Evolutionary conservation across 2,329 filamentous ascomycete species (phyloP).

Genomic region (Whalleya microplaca): DNA sequence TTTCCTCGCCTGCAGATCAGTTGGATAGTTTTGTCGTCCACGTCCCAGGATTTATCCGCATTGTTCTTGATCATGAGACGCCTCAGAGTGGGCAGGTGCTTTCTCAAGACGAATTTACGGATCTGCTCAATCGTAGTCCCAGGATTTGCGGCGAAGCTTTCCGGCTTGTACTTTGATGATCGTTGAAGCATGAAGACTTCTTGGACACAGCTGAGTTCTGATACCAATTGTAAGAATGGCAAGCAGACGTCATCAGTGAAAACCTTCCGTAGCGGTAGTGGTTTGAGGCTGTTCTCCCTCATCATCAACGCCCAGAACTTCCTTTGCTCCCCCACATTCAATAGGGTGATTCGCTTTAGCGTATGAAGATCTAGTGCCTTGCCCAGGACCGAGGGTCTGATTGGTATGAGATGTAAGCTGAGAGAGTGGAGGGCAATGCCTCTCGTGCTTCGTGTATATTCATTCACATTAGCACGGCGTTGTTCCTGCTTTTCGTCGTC

Average conservation of each 20-base stretch:
- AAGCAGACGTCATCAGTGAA: constrained; percentile 66
- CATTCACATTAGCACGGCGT: constrained; percentile 42
- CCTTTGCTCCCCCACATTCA: constrained; percentile 66
- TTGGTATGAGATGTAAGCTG: constrained; percentile 61
- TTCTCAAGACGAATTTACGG: constrained; percentile 58
- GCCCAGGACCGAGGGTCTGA: constrained; percentile 60
- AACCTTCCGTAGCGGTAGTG: constrained; percentile 59
- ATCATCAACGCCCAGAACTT: constrained; percentile 62
- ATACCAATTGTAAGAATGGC: constrained; percentile 57
- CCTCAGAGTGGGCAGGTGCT: constrained; percentile 58
- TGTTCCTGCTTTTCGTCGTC: constrained; percentile 27
- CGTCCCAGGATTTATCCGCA: constrained; percentile 56
- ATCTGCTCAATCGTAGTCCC: constrained; percentile 61
- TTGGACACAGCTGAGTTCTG: constrained; percentile 56
- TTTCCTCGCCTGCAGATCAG: constrained; percentile 56
- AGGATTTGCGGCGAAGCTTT: constrained; percentile 56
- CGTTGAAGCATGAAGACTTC: constrained; percentile 65
- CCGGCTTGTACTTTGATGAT: constrained; percentile 52
- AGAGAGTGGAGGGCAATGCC: constrained; percentile 60
- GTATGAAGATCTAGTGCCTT: constrained; percentile 60
- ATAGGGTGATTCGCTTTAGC: constrained; percentile 61
- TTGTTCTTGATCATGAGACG: constrained; percentile 65
- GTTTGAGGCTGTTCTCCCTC: constrained; percentile 55
- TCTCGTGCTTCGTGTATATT: constrained; percentile 61
- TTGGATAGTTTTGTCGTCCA: constrained; percentile 57